Evolutionary conservation across 176 grass and related monocot genomes (phyloP).

Genomic region (Paspalum vaginatum): DNA sequence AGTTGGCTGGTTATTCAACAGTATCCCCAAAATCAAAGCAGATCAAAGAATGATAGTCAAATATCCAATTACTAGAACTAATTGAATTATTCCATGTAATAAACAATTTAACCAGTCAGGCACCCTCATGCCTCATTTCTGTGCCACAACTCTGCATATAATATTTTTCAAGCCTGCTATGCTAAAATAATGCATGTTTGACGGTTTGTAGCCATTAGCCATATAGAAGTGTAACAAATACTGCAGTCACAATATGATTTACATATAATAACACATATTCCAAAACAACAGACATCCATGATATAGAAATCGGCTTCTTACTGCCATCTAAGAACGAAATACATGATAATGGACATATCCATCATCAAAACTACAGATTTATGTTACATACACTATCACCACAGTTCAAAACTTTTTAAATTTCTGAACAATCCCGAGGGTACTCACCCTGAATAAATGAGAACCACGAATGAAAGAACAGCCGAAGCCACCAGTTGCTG

Average conservation of each 20-base stretch:
- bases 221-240: not conserved
- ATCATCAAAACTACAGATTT: conserved; percentile 28
- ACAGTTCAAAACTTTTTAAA: conserved; percentile 32
- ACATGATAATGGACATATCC: conserved; percentile 14
- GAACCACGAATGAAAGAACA: conserved; percentile 24
- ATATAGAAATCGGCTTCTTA: conserved; percentile 1
- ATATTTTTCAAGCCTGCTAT: not conserved
- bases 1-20: not conserved
- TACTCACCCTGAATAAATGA: not conserved
- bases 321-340: not conserved
- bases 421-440: not conserved
- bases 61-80: too few relatives aligned
- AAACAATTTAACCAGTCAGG: not conserved
- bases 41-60: not conserved
- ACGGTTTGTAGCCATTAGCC: not conserved
- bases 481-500: conserved; percentile 20
- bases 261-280: not conserved
- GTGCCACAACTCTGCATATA: not conserved
- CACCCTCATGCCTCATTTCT: not conserved
- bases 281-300: not conserved
- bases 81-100: not conserved
- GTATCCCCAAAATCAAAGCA: not conserved
- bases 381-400: conserved; percentile 34
- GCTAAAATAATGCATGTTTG: not conserved
- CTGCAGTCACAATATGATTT: not conserved